Evolutionary conservation across 345 rosid genomes (phyloP).

Genomic region (Hypericum androsaemum): DNA sequence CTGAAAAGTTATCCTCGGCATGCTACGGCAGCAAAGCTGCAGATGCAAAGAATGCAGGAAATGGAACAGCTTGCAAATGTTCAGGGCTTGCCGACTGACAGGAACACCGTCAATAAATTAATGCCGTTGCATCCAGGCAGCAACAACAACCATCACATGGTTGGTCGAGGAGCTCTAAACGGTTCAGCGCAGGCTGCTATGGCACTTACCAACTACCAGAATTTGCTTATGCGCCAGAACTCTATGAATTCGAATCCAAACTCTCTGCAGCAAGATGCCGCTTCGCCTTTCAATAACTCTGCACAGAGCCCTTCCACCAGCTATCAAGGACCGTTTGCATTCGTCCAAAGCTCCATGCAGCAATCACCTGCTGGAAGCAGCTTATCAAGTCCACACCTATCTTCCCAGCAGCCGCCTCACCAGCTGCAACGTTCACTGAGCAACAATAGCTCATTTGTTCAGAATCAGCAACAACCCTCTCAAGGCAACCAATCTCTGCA

Average conservation of each 20-base stretch:
- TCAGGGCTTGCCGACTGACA: conserved; percentile 76
- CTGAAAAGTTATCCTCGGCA: conserved; percentile 72
- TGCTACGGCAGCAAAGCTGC: conserved; percentile 43
- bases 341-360: conserved; percentile 51
- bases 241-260: conserved; percentile 58
- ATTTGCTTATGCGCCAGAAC: conserved; percentile 64
- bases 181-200: conserved; percentile 80
- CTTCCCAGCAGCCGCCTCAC: conserved; percentile 45
- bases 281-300: conserved; percentile 43
- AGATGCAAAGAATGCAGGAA: conserved; percentile 76
- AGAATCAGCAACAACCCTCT: conserved; percentile 37
- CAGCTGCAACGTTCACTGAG: conserved; percentile 39
- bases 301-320: conserved; percentile 56
- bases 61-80: conserved; percentile 67
- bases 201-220: conserved; percentile 69
- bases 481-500: conserved; percentile 58
- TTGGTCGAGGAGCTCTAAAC: conserved; percentile 46
- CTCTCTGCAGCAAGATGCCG: conserved; percentile 53
- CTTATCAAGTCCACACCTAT: conserved; percentile 36
- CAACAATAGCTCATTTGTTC: conserved; percentile 37
- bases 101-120: conserved; percentile 70
- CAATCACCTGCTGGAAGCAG: conserved; percentile 34
- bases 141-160: conserved; percentile 34
- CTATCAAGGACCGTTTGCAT: conserved; percentile 47
- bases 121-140: conserved; percentile 54